A percentile compares a stretch with the other conserved stretches of the same genome.
Evolutionary conservation across 257 asterid species (phyloP).

Genomic region (Solanum appendiculatum): DNA sequence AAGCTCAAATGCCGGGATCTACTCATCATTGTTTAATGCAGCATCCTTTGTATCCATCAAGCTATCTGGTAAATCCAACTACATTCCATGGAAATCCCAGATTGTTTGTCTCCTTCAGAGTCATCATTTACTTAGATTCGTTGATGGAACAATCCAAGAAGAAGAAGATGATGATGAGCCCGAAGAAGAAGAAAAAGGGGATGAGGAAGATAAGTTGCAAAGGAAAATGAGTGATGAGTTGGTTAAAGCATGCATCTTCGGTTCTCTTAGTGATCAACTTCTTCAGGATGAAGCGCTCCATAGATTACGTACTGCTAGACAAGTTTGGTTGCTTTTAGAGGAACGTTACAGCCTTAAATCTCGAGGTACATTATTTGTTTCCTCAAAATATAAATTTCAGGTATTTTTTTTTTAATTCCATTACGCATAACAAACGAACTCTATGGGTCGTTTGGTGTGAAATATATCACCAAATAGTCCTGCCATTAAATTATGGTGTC

Average conservation of each 20-base stretch:
- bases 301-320: background rate
- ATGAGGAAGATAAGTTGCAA: background rate
- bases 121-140: background rate
- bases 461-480: too few species aligned
- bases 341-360: background rate
- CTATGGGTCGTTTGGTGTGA: too few species aligned
- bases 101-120: background rate
- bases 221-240: background rate
- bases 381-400: too few species aligned
- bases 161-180: background rate
- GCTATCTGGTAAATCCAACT: background rate
- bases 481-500: too few species aligned
- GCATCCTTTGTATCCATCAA: background rate
- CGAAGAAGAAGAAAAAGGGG: background rate
- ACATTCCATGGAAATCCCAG: background rate
- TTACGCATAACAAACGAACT: too few species aligned
- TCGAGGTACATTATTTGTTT: too few species aligned
- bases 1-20: too few species aligned
- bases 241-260: background rate
- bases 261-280: background rate
- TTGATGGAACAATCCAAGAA: background rate
- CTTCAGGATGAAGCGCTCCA: background rate
- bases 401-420: too few species aligned
- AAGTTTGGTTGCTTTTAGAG: background rate
- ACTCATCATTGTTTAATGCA: background rate